These are phyloP conservation scores for Zoysia pacifica DNA, from an alignment of 176 grass and related monocot genomes.

Conservation along the genomic window DNA sequence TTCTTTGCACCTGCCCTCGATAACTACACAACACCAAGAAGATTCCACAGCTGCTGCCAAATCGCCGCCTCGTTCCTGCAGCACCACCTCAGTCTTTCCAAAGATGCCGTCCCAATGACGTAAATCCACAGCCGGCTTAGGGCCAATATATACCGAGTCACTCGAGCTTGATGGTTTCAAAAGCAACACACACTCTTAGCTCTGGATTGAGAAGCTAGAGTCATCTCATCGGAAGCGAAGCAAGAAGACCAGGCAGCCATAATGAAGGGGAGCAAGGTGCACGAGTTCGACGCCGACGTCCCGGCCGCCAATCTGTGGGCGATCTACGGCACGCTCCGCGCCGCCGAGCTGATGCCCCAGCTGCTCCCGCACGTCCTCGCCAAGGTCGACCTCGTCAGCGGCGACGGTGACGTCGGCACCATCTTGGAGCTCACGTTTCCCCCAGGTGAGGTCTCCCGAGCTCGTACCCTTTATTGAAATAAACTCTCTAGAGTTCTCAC, in stretches of 20 bases:
- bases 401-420: conserved; percentile 39
- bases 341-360: not conserved
- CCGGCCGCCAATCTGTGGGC: conserved; percentile 22
- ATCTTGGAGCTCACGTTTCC: conserved; percentile 39
- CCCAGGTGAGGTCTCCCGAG: conserved; percentile 41
- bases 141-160: not conserved
- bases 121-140: not conserved
- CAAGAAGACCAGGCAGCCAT: too few species aligned
- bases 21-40: not conserved
- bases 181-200: not conserved
- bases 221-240: too few species aligned
- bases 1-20: not conserved
- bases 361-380: conserved; percentile 13
- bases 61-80: not conserved
- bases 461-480: too few species aligned
- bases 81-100: conserved; percentile 9
- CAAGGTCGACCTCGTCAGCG: conserved; percentile 4
- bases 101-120: not conserved
- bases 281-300: conserved; percentile 34
- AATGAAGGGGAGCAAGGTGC: conserved; percentile 44
- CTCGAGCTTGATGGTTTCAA: too few species aligned
- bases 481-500: too few species aligned
- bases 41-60: conserved; percentile 3
- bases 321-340: conserved; percentile 11
- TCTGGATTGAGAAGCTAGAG: not conserved